Conservation (phyloP, 352 stramenopile species). For the Phytopythium litorale region DNA sequence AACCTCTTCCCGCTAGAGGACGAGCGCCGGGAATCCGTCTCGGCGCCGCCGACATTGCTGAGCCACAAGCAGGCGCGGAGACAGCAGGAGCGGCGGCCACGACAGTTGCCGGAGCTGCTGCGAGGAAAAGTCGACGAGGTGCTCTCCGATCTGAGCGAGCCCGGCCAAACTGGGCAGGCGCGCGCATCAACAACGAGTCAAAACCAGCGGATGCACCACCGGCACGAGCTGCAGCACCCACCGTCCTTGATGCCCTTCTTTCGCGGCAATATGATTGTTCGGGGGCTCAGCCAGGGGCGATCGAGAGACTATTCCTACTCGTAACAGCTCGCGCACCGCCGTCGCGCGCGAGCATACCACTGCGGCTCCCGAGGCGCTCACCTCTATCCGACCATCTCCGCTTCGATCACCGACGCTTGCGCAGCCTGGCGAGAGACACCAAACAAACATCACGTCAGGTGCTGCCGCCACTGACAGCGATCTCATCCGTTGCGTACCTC, state of each 20-base stretch:
- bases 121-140: constrained; percentile 9
- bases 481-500: constrained; percentile 30
- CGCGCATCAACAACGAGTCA: constrained; percentile 10
- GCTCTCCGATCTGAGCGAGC: constrained; percentile 26
- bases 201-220: constrained; percentile 19
- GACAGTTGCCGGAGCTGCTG: constrained; percentile 18
- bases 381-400: constrained; percentile 32
- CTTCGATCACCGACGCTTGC: constrained; percentile 18
- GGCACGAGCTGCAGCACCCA: constrained; percentile 21
- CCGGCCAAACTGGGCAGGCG: not conserved
- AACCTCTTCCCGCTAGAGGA: constrained; percentile 18
- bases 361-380: not conserved
- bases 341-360: constrained; percentile 1
- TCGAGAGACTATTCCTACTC: constrained; percentile 37
- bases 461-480: not conserved
- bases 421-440: constrained; percentile 16
- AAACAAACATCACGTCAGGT: constrained; percentile 1
- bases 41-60: constrained; percentile 7
- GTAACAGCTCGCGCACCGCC: constrained; percentile 1
- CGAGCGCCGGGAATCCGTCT: constrained; percentile 16
- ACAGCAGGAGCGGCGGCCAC: constrained; percentile 9
- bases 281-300: constrained; percentile 41
- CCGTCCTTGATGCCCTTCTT: constrained; percentile 56
- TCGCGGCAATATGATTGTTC: constrained; percentile 58
- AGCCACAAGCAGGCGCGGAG: constrained; percentile 3